Conservation (phyloP, 129 eudicot genomes). For the Pseudognaphalium luteoalbum region DNA sequence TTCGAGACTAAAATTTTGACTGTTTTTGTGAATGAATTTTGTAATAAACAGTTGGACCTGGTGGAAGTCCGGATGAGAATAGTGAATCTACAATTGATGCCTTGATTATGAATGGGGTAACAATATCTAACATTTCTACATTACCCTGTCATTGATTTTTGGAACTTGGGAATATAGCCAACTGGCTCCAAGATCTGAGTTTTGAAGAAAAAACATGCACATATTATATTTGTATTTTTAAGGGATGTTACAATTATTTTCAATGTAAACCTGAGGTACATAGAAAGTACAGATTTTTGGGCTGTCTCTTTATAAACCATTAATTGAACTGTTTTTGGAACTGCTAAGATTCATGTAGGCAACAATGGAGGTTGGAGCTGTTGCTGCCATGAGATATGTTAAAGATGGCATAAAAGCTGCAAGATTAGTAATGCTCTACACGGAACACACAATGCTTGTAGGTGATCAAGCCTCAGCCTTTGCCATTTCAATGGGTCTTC, state of each 20-base stretch:
- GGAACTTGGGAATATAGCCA: background rate
- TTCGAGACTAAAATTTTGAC: background rate
- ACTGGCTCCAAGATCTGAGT: background rate
- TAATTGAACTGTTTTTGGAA: slow-evolving; percentile 24
- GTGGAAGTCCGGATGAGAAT: slow-evolving; percentile 98
- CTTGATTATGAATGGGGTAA: slow-evolving; percentile 94
- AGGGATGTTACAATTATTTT: background rate
- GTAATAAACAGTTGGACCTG: slow-evolving; percentile 83
- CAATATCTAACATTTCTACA: slow-evolving; percentile 9
- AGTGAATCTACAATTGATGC: slow-evolving; percentile 94
- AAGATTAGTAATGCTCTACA: slow-evolving; percentile 77
- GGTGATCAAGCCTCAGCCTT: slow-evolving; percentile 90
- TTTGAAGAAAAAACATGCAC: background rate
- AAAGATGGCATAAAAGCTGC: slow-evolving; percentile 90
- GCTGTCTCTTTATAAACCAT: background rate
- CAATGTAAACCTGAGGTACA: background rate
- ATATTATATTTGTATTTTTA: background rate
- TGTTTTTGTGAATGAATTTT: background rate
- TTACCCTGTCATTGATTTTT: background rate
- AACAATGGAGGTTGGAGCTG: slow-evolving; percentile 99
- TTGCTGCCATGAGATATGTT: slow-evolving; percentile 90
- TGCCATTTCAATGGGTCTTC: slow-evolving; percentile 95
- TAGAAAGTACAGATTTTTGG: background rate
- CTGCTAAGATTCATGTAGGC: slow-evolving; percentile 75
- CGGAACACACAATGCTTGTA: slow-evolving; percentile 89